A percentile compares a stretch with the other conserved stretches of the same genome.
Evolutionary conservation across 2,329 filamentous ascomycete genomes (phyloP).

Genomic region (Penicillium sp.): DNA sequence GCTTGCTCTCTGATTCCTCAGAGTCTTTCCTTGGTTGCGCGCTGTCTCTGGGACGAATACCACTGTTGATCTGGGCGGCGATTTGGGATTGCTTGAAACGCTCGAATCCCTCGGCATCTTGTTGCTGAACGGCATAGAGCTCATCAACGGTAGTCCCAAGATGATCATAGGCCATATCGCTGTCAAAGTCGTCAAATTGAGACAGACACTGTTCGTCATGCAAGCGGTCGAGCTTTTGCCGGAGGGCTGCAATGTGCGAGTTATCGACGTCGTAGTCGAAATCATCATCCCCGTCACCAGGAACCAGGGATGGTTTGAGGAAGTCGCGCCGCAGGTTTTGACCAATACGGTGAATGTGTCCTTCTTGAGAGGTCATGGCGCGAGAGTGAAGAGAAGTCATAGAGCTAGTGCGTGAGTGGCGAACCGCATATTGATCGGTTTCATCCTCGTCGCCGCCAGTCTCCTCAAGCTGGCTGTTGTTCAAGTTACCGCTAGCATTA

Average conservation of each 20-base stretch:
- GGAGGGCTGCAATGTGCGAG: conserved; percentile 47
- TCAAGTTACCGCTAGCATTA: conserved; percentile 34
- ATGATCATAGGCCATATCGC: conserved; percentile 44
- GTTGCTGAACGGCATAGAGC: conserved; percentile 41
- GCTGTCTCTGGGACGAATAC: conserved; percentile 16
- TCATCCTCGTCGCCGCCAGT: conserved; percentile 44
- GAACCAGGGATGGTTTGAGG: conserved; percentile 50
- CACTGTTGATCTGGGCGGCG: conserved; percentile 48
- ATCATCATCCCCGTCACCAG: conserved; percentile 34
- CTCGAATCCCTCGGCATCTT: conserved; percentile 47
- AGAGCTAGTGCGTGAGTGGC: conserved; percentile 60
- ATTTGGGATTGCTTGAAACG: conserved; percentile 47
- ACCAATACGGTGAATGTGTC: conserved; percentile 66
- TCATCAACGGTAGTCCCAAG: conserved; percentile 48
- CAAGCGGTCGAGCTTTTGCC: conserved; percentile 45
- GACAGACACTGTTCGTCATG: conserved; percentile 44
- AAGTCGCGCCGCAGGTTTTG: conserved; percentile 66
- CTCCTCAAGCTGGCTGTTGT: conserved; percentile 32
- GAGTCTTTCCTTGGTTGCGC: background rate
- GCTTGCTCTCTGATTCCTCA: background rate
- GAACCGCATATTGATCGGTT: conserved; percentile 43
- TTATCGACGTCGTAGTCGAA: conserved; percentile 28
- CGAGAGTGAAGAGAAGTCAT: conserved; percentile 68
- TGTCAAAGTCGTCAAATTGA: conserved; percentile 39
- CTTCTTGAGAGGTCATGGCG: conserved; percentile 66